phyloP scores from a whole-genome alignment of 75 land plant genomes.

The Selaginella tamariscina region DNA sequence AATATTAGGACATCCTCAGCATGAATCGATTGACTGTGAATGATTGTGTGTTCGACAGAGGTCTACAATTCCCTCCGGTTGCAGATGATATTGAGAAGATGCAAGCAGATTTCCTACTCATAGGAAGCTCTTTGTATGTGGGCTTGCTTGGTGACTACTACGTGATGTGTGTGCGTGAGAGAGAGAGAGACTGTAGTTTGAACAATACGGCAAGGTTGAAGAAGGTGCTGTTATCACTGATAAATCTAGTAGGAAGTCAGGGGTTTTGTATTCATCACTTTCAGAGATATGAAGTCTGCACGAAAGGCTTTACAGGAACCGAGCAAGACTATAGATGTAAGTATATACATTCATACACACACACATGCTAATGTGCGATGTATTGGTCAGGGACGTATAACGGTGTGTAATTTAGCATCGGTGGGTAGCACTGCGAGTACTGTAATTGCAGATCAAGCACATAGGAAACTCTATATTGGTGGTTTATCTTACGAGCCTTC shows the following conservation, averaged over 20 bases:
- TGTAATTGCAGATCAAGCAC: constrained; percentile 36
- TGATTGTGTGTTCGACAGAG: constrained; percentile 58
- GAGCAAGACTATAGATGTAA: constrained; percentile 63
- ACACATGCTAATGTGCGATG: too few species aligned
- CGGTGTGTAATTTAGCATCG: constrained; percentile 66
- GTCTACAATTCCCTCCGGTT: constrained; percentile 55
- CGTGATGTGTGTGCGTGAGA: constrained; percentile 77
- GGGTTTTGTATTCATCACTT: constrained; percentile 69
- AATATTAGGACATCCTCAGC: too few species aligned
- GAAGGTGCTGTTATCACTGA: constrained; percentile 67
- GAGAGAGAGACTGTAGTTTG: constrained; percentile 59
- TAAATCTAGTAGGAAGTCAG: constrained; percentile 57
- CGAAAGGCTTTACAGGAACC: constrained; percentile 54
- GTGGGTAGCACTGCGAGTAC: constrained; percentile 32
- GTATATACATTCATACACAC: constrained; percentile 17
- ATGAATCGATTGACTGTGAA: constrained; percentile 45
- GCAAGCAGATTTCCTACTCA: constrained; percentile 74
- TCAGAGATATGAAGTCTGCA: constrained; percentile 59
- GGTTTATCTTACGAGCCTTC: constrained; percentile 52
- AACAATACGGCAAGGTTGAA: constrained; percentile 54
- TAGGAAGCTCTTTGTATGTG: constrained; percentile 91
- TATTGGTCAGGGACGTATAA: constrained; percentile 53
- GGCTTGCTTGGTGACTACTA: constrained; percentile 77
- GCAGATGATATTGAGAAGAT: constrained; percentile 71
- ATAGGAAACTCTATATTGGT: constrained; percentile 67